Base-by-base conservation (phyloP, 345 rosid species). In the Aquilaria malaccensis region DNA sequence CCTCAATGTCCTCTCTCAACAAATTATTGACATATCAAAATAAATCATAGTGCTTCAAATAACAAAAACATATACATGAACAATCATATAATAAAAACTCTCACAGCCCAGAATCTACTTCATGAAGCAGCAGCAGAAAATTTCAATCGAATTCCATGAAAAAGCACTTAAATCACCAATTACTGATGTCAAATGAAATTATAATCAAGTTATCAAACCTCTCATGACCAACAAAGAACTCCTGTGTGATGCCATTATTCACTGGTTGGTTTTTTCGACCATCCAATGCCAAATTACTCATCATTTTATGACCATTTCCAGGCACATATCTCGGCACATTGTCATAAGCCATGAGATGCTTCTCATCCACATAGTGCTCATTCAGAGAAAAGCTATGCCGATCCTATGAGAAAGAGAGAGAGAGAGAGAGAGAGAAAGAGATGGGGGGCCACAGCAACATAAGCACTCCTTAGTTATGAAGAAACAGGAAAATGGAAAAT, bases 301-400 rank as follows among this genome's bases (percentile, higher is more conserved):
- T 57, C 55, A 71, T 61, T 14, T 58, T 29, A 58, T 31, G 48
- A 64, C 45, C 63, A 54, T 37, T 60, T 37, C 70, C 67, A 66
- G 50, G 74, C 63, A 52, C 53, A 60, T 61, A 41, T 69, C 68
- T 64, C 30, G 56, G 53, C 63, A 75, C 60, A 63, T 61, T 62
- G 13, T 72, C 71, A 33, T 68, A 61, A 54, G 65, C 69, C 58
- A 62, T 68, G 33, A 29, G 41, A 63, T 33, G 66, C 12, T 58
- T 51, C 55, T 75, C 79, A 61, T 76, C 71, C 61, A 53, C 52
- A 55, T 70, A 45, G 14, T 53, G 61, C 63, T 64, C 71, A 68
- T 72, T 7, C 54, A 64, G 66, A 68, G 76, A 63, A 68, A 74
- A 58, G 11, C 59, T 76, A 68, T 66, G 70, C 14, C 66, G 73